phyloP scores from a whole-genome alignment of 1,284 basidiomycete species.

The Cronartium quercuum region DNA sequence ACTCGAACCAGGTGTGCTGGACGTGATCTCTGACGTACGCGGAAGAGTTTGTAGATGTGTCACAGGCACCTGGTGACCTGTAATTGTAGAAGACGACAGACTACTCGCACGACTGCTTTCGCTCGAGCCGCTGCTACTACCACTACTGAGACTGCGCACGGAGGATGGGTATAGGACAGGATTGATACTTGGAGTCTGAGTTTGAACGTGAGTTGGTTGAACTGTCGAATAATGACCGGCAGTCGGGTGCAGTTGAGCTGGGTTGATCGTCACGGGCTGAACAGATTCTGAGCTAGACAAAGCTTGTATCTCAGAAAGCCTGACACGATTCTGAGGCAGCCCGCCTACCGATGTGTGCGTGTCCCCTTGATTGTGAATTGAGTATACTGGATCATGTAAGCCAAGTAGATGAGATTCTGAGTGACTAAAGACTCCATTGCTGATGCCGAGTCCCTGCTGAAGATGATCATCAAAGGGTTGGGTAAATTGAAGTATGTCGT shows the following conservation, averaged over 20 bases:
- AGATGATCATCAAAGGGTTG: background rate
- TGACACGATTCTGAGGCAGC: background rate
- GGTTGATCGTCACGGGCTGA: background rate
- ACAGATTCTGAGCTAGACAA: background rate
- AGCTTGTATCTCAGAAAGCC: background rate
- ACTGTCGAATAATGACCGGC: background rate
- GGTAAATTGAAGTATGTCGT: background rate
- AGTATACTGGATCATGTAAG: background rate
- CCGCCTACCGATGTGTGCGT: background rate
- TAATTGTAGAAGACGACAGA: background rate
- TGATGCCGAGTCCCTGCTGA: background rate
- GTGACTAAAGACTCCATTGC: background rate
- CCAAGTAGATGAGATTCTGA: background rate
- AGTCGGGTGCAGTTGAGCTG: background rate
- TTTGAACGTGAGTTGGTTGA: background rate
- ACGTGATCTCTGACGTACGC: background rate
- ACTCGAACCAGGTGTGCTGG: background rate
- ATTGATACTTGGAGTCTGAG: background rate
- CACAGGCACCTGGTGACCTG: background rate
- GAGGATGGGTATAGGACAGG: background rate
- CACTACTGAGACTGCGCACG: conserved; percentile 5
- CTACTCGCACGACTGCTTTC: background rate
- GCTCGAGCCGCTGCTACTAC: conserved; percentile 3
- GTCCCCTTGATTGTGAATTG: background rate
- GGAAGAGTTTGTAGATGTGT: background rate